Conservation (phyloP, 2,329 filamentous ascomycete species). For the Trichoderma sp. region DNA sequence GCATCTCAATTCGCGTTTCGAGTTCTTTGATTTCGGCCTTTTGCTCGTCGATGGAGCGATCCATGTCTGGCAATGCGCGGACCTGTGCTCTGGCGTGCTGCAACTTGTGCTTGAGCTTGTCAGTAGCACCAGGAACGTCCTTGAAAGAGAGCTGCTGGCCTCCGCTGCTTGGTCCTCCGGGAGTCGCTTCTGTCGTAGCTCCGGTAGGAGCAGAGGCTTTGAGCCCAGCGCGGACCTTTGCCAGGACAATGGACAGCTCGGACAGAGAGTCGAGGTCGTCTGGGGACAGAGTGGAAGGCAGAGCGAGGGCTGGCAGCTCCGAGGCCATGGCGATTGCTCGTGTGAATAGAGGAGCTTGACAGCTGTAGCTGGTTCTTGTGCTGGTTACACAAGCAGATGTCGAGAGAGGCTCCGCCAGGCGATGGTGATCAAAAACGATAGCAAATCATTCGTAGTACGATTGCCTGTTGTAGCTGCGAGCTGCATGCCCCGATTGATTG, state of each 20-base stretch:
- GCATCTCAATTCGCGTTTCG: slow-evolving; percentile 64
- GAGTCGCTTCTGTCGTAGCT: slow-evolving; percentile 46
- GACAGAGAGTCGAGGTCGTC: slow-evolving; percentile 86
- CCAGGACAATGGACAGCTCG: slow-evolving; percentile 76
- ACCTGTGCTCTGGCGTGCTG: slow-evolving; percentile 74
- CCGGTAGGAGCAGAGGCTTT: slow-evolving; percentile 47
- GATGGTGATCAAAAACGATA: neutral
- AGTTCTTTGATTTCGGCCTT: slow-evolving; percentile 69
- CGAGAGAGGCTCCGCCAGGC: neutral
- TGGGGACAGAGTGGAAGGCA: slow-evolving; percentile 71
- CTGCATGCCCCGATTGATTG: slow-evolving; percentile 14
- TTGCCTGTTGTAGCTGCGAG: neutral
- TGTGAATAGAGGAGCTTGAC: neutral
- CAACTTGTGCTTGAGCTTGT: slow-evolving; percentile 80
- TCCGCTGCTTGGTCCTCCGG: slow-evolving; percentile 40
- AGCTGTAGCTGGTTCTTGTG: neutral
- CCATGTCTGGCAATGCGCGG: slow-evolving; percentile 69
- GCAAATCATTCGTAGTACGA: neutral
- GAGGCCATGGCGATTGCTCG: slow-evolving; percentile 37
- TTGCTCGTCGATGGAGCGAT: slow-evolving; percentile 69
- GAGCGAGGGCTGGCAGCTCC: slow-evolving; percentile 50
- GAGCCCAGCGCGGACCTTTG: slow-evolving; percentile 65
- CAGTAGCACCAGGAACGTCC: slow-evolving; percentile 77
- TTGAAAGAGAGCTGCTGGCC: slow-evolving; percentile 59
- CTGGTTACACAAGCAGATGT: neutral